Percentiles rank a stretch among this genome's conserved stretches.
Conservation (phyloP, 805 yeast species). For the Myxozyma monticola region DNA sequence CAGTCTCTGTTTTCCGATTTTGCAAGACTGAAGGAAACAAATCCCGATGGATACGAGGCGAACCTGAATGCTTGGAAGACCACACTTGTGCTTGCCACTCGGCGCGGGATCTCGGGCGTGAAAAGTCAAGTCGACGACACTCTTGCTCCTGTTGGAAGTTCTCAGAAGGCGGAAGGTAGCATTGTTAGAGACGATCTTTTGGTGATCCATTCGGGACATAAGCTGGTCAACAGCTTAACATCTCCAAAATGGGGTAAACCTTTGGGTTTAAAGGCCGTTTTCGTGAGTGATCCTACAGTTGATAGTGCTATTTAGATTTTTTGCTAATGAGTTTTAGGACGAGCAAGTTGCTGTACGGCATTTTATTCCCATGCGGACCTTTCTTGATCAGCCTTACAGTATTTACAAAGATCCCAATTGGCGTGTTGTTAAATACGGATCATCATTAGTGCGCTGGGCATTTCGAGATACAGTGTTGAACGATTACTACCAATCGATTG, state of each 20-base stretch:
- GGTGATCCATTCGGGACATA: conserved; percentile 17
- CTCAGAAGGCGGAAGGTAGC: too few species aligned
- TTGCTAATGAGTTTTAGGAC: conserved; percentile 6
- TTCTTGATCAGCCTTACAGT: conserved; percentile 4
- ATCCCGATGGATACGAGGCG: conserved; percentile 53
- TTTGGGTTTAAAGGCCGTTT: conserved; percentile 14
- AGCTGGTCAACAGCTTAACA: conserved; percentile 6
- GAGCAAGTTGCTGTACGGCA: conserved; percentile 8
- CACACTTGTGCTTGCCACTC: conserved; percentile 37
- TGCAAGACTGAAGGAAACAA: conserved; percentile 44
- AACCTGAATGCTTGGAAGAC: conserved; percentile 50
- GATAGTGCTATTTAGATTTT: too few species aligned
- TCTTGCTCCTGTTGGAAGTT: too few species aligned
- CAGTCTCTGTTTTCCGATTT: conserved; percentile 53
- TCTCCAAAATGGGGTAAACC: conserved; percentile 18
- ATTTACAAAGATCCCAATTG: conserved; percentile 18
- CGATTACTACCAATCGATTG: conserved; percentile 8
- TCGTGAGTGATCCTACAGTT: conserved; percentile 8
- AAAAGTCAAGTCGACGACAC: too few species aligned
- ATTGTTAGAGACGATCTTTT: conserved; percentile 3
- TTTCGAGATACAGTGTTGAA: conserved; percentile 12
- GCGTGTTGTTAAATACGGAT: conserved; percentile 8
- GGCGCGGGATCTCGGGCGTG: too few species aligned
- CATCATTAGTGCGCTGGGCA: conserved; percentile 12
- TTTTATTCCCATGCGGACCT: conserved; percentile 10